A percentile compares a stretch with the other conserved stretches of the same genome.
These are phyloP conservation scores for Solanum okadae DNA, from an alignment of 257 asterid species.

Conservation along the genomic window DNA sequence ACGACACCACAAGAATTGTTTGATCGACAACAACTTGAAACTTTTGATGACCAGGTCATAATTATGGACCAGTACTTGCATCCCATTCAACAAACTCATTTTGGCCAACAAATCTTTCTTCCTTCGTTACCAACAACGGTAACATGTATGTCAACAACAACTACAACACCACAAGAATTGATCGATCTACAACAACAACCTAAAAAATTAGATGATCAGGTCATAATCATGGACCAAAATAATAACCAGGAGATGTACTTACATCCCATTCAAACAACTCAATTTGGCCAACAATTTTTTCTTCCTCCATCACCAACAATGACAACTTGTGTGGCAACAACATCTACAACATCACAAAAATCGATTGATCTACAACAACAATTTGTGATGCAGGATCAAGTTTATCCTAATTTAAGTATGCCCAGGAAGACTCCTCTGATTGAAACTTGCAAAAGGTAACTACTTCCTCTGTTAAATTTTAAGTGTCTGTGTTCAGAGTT, in stretches of 20 bases:
- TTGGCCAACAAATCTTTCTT: not conserved
- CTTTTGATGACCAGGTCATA: not conserved
- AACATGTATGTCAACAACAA: not conserved
- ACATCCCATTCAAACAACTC: too few species aligned
- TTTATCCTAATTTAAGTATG: slow-evolving; percentile 13
- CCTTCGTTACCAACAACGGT: not conserved
- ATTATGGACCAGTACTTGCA: not conserved
- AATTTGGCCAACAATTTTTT: too few species aligned
- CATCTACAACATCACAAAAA: not conserved
- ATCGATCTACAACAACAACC: too few species aligned
- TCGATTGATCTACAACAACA: slow-evolving; percentile 2
- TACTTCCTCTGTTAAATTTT: not conserved
- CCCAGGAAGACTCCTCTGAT: slow-evolving; percentile 18
- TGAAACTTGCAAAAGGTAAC: slow-evolving; percentile 42
- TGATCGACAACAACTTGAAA: too few species aligned
- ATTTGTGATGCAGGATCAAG: too few species aligned
- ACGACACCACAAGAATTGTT: too few species aligned
- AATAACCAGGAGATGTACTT: too few species aligned
- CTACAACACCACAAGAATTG: not conserved
- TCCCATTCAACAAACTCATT: not conserved
- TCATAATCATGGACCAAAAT: too few species aligned
- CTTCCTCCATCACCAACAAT: too few species aligned
- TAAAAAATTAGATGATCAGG: too few species aligned
- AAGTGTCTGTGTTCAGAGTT: not conserved
- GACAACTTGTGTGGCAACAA: not conserved